These are phyloP conservation scores for Cyberlindnera mississippiensis DNA, from an alignment of 805 yeast genomes.

Conservation along the genomic window DNA sequence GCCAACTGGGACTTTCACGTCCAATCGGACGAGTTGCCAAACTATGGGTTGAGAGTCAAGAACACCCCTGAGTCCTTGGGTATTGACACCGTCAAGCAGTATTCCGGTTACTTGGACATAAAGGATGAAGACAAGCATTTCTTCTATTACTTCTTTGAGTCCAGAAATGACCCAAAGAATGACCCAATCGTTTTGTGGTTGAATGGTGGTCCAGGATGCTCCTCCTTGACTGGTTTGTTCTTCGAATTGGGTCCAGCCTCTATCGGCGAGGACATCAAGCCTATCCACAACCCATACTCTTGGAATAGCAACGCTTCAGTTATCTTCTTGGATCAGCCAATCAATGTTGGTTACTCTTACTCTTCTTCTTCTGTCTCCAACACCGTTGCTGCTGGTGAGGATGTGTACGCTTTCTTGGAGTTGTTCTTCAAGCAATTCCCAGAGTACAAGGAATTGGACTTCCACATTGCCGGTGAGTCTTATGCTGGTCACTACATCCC, in stretches of 20 bases:
- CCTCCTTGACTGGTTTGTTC: constrained; percentile 80
- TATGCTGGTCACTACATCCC: constrained; percentile 96
- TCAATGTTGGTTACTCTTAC: constrained; percentile 76
- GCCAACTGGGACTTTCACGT: constrained; percentile 38
- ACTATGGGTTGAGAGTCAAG: constrained; percentile 59
- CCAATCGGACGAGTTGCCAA: constrained; percentile 35
- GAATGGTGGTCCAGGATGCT: constrained; percentile 95
- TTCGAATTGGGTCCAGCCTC: constrained; percentile 84
- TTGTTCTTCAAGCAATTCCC: constrained; percentile 75
- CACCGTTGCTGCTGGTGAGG: constrained; percentile 81
- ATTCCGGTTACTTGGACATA: constrained; percentile 81
- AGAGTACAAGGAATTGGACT: constrained; percentile 48
- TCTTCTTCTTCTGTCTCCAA: constrained; percentile 59
- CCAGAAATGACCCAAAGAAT: constrained; percentile 79
- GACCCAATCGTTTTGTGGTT: constrained; percentile 89
- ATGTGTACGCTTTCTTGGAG: constrained; percentile 74
- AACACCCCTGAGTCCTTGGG: constrained; percentile 62
- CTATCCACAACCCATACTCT: constrained; percentile 67
- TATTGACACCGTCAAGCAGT: constrained; percentile 76
- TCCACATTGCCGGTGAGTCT: constrained; percentile 92
- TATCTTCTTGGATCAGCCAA: constrained; percentile 86
- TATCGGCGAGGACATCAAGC: constrained; percentile 56
- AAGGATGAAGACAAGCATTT: constrained; percentile 83
- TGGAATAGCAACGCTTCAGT: constrained; percentile 87
- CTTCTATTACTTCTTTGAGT: constrained; percentile 81